phyloP scores from a whole-genome alignment of 2,329 filamentous ascomycete genomes.

The Xylariomycetidae sp. region DNA sequence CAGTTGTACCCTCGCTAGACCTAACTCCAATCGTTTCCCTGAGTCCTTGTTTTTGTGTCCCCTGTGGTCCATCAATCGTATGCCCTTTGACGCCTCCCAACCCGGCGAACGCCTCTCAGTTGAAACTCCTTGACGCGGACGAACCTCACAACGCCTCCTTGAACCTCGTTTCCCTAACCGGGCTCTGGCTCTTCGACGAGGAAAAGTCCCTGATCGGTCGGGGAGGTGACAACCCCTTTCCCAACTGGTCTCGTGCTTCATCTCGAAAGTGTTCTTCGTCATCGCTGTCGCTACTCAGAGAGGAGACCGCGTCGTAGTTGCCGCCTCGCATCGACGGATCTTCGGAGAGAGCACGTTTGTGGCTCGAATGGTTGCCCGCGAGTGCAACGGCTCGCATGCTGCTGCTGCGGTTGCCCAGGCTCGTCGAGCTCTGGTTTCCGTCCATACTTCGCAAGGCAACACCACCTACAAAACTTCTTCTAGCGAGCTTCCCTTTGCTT shows the following conservation, averaged over 20 bases:
- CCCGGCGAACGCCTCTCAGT: neutral
- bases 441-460: conserved; percentile 37
- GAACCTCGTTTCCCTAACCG: conserved; percentile 52
- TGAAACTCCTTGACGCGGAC: conserved; percentile 8
- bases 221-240: conserved; percentile 31
- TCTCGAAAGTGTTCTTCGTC: conserved; percentile 32
- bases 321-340: conserved; percentile 13
- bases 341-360: conserved; percentile 11
- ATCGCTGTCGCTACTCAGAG: conserved; percentile 26
- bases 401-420: conserved; percentile 33
- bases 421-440: conserved; percentile 37
- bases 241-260: conserved; percentile 38
- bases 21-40: no score
- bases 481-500: conserved; percentile 21
- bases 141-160: conserved; percentile 49
- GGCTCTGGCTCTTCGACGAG: conserved; percentile 40
- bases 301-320: conserved; percentile 16
- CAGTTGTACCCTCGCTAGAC: no score
- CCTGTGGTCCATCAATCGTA: no score
- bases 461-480: conserved; percentile 44
- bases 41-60: no score
- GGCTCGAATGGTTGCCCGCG: conserved; percentile 30
- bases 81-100: neutral
- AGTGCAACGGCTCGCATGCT: conserved; percentile 43
- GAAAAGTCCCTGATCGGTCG: conserved; percentile 28